These are phyloP conservation scores for Naumovozyma baii DNA, from an alignment of 805 yeast species.

Conservation along the genomic window DNA sequence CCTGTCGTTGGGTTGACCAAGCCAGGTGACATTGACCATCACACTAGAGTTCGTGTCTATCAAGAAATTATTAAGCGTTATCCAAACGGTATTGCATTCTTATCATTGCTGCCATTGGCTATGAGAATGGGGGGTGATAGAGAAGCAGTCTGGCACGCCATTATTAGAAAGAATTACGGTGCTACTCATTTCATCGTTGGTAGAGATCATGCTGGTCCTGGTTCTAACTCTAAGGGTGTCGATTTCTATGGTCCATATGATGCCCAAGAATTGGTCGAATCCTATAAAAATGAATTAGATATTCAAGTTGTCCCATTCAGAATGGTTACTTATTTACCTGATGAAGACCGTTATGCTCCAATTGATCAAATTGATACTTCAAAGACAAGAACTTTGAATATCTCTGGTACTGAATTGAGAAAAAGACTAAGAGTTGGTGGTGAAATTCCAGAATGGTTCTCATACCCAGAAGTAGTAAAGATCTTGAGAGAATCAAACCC, in stretches of 20 bases:
- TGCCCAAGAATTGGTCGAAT: constrained; percentile 81
- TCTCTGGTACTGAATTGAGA: constrained; percentile 91
- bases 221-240: constrained; percentile 74
- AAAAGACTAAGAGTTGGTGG: constrained; percentile 77
- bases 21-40: constrained; percentile 97
- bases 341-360: constrained; percentile 90
- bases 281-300: constrained; percentile 65
- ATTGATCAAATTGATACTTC: constrained; percentile 74
- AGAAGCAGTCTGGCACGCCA: constrained; percentile 97
- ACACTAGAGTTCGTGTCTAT: constrained; percentile 92
- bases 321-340: constrained; percentile 94
- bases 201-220: constrained; percentile 98
- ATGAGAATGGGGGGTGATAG: constrained; percentile 99
- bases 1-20: constrained; percentile 96
- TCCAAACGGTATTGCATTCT: constrained; percentile 87
- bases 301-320: constrained; percentile 92
- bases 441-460: constrained; percentile 92
- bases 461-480: constrained; percentile 90
- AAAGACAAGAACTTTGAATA: constrained; percentile 73
- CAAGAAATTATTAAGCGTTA: constrained; percentile 85
- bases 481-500: constrained; percentile 89
- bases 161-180: constrained; percentile 91
- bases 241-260: constrained; percentile 97
- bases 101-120: constrained; percentile 83
- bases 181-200: constrained; percentile 97